phyloP scores from a whole-genome alignment of 345 rosid genomes.

The Gossypium mustelinum region DNA sequence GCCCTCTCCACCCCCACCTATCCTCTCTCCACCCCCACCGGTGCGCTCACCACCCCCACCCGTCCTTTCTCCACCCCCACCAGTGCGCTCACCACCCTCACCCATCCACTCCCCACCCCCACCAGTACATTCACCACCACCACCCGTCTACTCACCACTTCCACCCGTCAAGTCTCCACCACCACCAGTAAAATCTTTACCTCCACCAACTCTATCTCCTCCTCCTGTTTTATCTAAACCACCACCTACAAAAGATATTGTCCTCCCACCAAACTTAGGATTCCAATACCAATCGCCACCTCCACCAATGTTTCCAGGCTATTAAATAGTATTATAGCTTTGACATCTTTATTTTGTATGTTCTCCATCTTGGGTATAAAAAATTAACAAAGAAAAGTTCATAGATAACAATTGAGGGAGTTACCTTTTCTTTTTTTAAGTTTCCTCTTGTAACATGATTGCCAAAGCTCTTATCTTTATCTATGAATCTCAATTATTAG shows the following conservation, averaged over 20 bases:
- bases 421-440: background rate
- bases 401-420: background rate
- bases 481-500: background rate
- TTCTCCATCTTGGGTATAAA: background rate
- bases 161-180: too few relatives aligned
- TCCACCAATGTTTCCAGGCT: slow-evolving; percentile 70
- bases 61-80: slow-evolving; percentile 10
- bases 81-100: background rate
- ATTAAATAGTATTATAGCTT: slow-evolving; percentile 27
- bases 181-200: too few relatives aligned
- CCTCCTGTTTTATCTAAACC: too few relatives aligned
- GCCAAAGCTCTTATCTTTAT: too few relatives aligned
- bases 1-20: too few relatives aligned
- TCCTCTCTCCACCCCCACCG: too few relatives aligned
- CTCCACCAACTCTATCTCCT: too few relatives aligned
- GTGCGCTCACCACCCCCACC: too few relatives aligned
- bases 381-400: background rate
- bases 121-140: too few relatives aligned
- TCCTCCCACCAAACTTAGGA: slow-evolving; percentile 30
- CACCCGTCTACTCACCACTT: too few relatives aligned
- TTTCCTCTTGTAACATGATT: background rate
- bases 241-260: slow-evolving; percentile 4
- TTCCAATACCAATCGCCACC: slow-evolving; percentile 72
- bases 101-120: background rate
- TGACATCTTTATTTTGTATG: slow-evolving; percentile 3